Evolutionary conservation across 805 yeast genomes (phyloP).

Genomic region (Sungouiella thailandica): DNA sequence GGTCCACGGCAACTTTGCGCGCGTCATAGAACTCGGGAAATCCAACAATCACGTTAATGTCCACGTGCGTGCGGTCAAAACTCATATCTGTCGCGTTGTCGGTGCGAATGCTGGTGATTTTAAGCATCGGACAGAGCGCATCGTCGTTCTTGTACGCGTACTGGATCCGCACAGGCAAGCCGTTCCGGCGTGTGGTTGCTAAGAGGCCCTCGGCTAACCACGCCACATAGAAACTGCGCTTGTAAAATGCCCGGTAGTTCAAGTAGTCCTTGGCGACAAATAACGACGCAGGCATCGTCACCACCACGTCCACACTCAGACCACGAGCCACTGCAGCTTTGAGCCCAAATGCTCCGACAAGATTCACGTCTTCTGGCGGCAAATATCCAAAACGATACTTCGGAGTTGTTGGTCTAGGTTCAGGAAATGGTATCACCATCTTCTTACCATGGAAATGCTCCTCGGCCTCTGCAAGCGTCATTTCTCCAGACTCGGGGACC

Average conservation of each 20-base stretch:
- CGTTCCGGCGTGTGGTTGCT: constrained; percentile 46
- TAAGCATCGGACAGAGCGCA: constrained; percentile 67
- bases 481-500: constrained; percentile 49
- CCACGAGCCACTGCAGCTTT: constrained; percentile 73
- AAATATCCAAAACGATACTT: constrained; percentile 67
- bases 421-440: constrained; percentile 77
- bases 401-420: constrained; percentile 74
- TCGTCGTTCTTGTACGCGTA: constrained; percentile 76
- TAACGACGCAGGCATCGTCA: constrained; percentile 72
- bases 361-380: constrained; percentile 68
- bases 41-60: constrained; percentile 69
- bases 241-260: constrained; percentile 85
- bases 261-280: constrained; percentile 86
- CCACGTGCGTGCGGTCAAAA: constrained; percentile 62
- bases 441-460: constrained; percentile 45
- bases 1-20: constrained; percentile 72
- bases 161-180: constrained; percentile 54
- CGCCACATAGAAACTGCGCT: constrained; percentile 83
- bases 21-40: constrained; percentile 70
- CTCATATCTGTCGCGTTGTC: constrained; percentile 46
- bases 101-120: constrained; percentile 51
- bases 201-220: constrained; percentile 65
- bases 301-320: constrained; percentile 68
- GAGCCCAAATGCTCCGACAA: constrained; percentile 87
- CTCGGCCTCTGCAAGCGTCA: constrained; percentile 57